These are phyloP conservation scores for Physocladia obscura DNA, from an alignment of 192 early-diverging fungal species.

Conservation along the genomic window DNA sequence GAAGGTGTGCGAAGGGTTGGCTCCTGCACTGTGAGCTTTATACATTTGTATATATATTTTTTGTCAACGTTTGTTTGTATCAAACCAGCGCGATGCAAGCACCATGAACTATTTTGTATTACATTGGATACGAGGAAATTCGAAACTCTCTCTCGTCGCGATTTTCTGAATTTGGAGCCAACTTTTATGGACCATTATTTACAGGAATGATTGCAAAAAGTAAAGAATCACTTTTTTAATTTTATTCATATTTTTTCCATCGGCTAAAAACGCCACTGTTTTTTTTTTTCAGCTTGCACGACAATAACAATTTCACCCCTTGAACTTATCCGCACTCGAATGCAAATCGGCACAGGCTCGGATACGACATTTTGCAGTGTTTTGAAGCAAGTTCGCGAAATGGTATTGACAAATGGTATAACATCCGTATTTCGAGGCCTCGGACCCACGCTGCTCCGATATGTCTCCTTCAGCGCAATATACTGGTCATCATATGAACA, in stretches of 20 bases:
- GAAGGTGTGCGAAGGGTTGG: conserved; percentile 81
- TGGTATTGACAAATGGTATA: conserved; percentile 61
- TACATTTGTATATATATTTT: no score
- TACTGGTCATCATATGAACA: conserved; percentile 91
- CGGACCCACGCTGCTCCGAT: conserved; percentile 82
- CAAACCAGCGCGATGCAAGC: conserved; percentile 67
- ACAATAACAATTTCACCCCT: conserved; percentile 82
- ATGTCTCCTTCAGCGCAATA: conserved; percentile 93
- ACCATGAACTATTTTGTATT: conserved; percentile 90
- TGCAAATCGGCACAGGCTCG: conserved; percentile 78
- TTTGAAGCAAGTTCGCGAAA: conserved; percentile 55
- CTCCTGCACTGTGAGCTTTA: conserved; percentile 75
- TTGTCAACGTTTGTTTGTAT: background rate
- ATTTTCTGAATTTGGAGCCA: conserved; percentile 29
- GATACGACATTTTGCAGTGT: conserved; percentile 57
- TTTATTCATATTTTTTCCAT: background rate
- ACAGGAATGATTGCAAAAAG: conserved; percentile 80
- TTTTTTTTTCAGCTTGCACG: conserved; percentile 55
- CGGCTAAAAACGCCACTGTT: no score
- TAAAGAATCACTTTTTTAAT: conserved; percentile 28
- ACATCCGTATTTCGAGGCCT: conserved; percentile 82
- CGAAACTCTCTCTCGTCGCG: conserved; percentile 50
- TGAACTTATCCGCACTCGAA: conserved; percentile 87
- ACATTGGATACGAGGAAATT: conserved; percentile 89
- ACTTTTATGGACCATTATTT: conserved; percentile 65